Conservation (phyloP, 306 rosid species). For the Alnus glutinosa region DNA sequence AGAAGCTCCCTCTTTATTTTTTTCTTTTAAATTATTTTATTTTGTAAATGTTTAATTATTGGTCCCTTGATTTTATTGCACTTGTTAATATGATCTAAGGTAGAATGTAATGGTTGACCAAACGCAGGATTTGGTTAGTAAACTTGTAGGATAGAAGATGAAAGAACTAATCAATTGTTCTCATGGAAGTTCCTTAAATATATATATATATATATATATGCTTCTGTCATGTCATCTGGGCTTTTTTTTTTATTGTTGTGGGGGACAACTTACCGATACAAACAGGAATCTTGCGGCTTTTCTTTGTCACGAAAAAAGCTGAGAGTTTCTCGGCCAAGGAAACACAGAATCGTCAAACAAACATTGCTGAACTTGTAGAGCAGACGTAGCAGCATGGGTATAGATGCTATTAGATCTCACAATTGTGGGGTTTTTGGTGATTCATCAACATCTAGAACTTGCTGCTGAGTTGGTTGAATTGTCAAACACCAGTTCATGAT, state of each 20-base stretch:
- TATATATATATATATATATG: too few relatives aligned
- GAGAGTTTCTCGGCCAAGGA: background rate
- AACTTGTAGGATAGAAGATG: background rate
- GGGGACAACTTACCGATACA: background rate
- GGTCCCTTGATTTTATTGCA: background rate
- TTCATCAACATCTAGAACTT: background rate
- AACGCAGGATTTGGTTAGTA: background rate
- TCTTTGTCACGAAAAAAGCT: constrained; percentile 11
- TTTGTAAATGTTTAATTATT: too few relatives aligned
- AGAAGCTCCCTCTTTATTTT: too few relatives aligned
- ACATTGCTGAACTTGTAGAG: background rate
- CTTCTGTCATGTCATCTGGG: too few relatives aligned
- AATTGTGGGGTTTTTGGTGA: too few relatives aligned
- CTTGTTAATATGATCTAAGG: background rate
- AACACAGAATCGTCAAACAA: background rate
- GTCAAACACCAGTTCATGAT: background rate
- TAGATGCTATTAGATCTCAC: background rate
- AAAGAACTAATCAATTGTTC: too few relatives aligned
- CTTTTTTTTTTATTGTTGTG: background rate
- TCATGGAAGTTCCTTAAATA: too few relatives aligned
- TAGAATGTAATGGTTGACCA: constrained; percentile 7
- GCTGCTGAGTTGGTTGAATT: background rate
- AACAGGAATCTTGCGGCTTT: constrained; percentile 15
- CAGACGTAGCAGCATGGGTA: background rate
- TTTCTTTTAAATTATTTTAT: too few relatives aligned